Percentiles rank a stretch among this genome's conserved stretches.
Evolutionary conservation across 768 basidiomycete species (phyloP).

Genomic region (Amanita inopinata): DNA sequence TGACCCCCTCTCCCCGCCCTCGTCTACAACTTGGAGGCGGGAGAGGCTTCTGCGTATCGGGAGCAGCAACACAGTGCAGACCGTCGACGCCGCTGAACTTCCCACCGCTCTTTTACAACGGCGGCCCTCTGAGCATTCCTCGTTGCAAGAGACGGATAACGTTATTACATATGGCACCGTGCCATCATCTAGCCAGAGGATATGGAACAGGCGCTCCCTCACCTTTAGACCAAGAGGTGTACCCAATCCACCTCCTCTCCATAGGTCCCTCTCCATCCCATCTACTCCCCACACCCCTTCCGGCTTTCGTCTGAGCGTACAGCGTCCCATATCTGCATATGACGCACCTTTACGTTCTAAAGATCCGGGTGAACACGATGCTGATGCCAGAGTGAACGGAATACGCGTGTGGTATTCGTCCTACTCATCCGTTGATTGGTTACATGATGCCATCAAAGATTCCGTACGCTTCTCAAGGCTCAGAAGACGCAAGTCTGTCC

Average conservation of each 20-base stretch:
- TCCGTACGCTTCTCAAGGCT: slow-evolving; percentile 72
- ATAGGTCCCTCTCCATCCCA: slow-evolving; percentile 27
- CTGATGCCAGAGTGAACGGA: slow-evolving; percentile 69
- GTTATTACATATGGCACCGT: slow-evolving; percentile 49
- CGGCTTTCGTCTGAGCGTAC: slow-evolving; percentile 29
- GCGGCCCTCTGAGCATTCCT: slow-evolving; percentile 23
- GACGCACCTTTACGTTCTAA: slow-evolving; percentile 39
- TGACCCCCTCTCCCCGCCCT: slow-evolving; percentile 38
- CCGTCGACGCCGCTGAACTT: not conserved
- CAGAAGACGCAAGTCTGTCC: slow-evolving; percentile 57
- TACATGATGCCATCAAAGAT: slow-evolving; percentile 94
- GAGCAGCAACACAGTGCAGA: slow-evolving; percentile 16
- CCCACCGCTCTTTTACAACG: not conserved
- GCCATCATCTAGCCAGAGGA: slow-evolving; percentile 20
- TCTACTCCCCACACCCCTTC: slow-evolving; percentile 28
- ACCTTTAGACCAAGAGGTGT: slow-evolving; percentile 26
- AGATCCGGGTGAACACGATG: slow-evolving; percentile 32
- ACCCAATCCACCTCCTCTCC: slow-evolving; percentile 28
- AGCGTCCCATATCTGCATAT: slow-evolving; percentile 67
- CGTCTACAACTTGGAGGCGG: slow-evolving; percentile 50
- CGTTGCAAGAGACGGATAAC: slow-evolving; percentile 21
- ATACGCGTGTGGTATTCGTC: slow-evolving; percentile 87
- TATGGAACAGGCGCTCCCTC: slow-evolving; percentile 19
- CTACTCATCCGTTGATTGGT: slow-evolving; percentile 90
- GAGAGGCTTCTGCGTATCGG: slow-evolving; percentile 52